Evolutionary conservation across 1,284 basidiomycete genomes (phyloP), one percentile per base, ranked within the genome.

Genomic region (Ceratobasidium sp.): DNA sequence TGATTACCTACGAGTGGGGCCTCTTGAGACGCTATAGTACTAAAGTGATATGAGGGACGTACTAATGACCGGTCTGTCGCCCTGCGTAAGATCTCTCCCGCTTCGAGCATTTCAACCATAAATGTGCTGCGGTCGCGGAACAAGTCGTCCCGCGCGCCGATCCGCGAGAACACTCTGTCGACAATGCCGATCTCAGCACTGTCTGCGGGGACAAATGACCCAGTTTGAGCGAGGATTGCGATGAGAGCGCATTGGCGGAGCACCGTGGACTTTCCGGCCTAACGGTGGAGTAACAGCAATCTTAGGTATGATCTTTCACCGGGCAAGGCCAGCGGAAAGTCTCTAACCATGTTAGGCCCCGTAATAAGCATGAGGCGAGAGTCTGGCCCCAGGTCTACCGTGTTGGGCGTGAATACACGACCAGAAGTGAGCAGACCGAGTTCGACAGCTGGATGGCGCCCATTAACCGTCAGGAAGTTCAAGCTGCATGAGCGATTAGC

Each of bases 71-170:
- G 88, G 4, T 89, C 83, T 15, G 95, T 97, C 1, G 97, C 96
- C 41, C 91, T 89, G 29, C 88, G 87, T 29, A 99, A 85, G 76
- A 95, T 94, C 72, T 94, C 91, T 2, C 92, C 90, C 1, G 93
- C 93, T 82, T 95, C 93, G 22, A 93, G 84, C 94, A 96, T 96
- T 82, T 95, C 93, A 15, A 95, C 93, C 93, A 95, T 96, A 82
- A 99, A 98, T 0, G 97, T 98, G 80, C 94, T 96, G 75, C 93
- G 86, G 81, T 98, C 96, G 75, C 94, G 89, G 82, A 95, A 98
- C 44, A 99, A 84, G 81, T 99, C 97, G 81, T 99, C 97, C 80
- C 95, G 93, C 0, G 98, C 97, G 0, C 97, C 98, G n/a, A 99
- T 90, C 64, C 97, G 89, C 24, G 95, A 95, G 82, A 99, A 99